Evolutionary conservation across 805 yeast species (phyloP).

Genomic region (Candida peoriensis): DNA sequence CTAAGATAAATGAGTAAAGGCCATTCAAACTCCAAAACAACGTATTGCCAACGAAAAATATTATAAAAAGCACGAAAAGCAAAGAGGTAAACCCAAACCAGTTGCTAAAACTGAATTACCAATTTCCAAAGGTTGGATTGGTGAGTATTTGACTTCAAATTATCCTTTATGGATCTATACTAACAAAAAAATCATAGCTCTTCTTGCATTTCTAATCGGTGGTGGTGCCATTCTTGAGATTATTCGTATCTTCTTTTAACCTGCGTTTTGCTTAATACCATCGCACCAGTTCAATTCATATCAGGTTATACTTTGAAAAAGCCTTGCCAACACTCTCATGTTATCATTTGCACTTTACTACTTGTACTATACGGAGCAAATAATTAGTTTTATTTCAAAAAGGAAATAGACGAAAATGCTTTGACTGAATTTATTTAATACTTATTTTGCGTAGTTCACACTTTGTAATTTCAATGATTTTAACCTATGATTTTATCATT

Average conservation of each 20-base stretch:
- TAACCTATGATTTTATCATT: no score
- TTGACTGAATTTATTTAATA: no score
- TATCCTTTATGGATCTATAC: constrained; percentile 1
- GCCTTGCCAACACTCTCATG: no score
- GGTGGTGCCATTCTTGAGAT: constrained; percentile 83
- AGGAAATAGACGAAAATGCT: no score
- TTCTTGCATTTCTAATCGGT: constrained; percentile 59
- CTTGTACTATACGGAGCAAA: no score
- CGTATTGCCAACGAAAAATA: constrained; percentile 83
- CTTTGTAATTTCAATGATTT: no score
- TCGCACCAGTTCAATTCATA: neutral
- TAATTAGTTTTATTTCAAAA: no score
- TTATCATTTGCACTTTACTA: no score
- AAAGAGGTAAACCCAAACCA: constrained; percentile 68
- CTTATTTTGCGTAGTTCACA: no score
- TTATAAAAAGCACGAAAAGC: constrained; percentile 65
- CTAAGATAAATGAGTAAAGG: no score
- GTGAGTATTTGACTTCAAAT: constrained; percentile 32
- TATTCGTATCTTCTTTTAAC: constrained; percentile 46
- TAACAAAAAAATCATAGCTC: constrained; percentile 22
- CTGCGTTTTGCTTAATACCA: neutral
- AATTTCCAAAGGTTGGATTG: constrained; percentile 60
- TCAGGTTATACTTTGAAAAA: no score
- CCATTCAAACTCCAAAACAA: constrained; percentile 80
- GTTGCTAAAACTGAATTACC: constrained; percentile 40